Evolutionary conservation across 208 protist species (phyloP).

Genomic region (Leishmania major): DNA sequence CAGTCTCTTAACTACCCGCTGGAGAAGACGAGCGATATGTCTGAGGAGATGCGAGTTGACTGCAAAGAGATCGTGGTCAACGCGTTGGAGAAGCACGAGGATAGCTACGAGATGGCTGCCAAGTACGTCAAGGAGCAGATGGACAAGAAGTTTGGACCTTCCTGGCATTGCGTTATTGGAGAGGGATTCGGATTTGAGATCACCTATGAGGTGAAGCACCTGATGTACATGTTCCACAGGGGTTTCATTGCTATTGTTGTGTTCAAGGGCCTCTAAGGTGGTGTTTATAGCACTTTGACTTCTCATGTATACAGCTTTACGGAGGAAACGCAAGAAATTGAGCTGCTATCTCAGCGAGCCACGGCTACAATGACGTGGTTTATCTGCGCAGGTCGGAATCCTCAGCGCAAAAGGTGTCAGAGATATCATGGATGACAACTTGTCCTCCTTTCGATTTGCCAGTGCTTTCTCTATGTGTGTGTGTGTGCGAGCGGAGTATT

Average conservation of each 20-base stretch:
- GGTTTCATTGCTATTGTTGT: constrained; percentile 93
- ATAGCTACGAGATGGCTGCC: constrained; percentile 93
- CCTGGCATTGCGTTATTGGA: constrained; percentile 95
- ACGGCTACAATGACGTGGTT: too few species aligned
- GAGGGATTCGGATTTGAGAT: constrained; percentile 95
- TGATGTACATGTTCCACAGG: constrained; percentile 95
- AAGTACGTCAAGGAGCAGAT: constrained; percentile 95
- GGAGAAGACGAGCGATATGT: constrained; percentile 95
- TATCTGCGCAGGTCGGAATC: not conserved
- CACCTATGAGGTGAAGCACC: constrained; percentile 93
- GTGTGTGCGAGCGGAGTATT: not conserved
- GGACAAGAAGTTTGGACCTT: constrained; percentile 95
- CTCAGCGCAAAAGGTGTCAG: not conserved
- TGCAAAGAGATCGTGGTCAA: constrained; percentile 95
- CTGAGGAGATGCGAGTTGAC: constrained; percentile 94
- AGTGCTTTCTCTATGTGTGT: not conserved
- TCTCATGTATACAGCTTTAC: constrained; percentile 16
- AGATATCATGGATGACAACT: not conserved
- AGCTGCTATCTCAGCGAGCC: not conserved
- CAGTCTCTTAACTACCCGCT: constrained; percentile 80
- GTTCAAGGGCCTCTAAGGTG: constrained; percentile 92
- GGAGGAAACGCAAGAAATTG: constrained; percentile 6
- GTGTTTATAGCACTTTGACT: constrained; percentile 7
- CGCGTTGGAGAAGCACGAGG: constrained; percentile 91
- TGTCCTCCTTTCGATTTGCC: constrained; percentile 4